Base-by-base conservation (phyloP, 768 basidiomycete species). In the Termitomyces sp. region DNA sequence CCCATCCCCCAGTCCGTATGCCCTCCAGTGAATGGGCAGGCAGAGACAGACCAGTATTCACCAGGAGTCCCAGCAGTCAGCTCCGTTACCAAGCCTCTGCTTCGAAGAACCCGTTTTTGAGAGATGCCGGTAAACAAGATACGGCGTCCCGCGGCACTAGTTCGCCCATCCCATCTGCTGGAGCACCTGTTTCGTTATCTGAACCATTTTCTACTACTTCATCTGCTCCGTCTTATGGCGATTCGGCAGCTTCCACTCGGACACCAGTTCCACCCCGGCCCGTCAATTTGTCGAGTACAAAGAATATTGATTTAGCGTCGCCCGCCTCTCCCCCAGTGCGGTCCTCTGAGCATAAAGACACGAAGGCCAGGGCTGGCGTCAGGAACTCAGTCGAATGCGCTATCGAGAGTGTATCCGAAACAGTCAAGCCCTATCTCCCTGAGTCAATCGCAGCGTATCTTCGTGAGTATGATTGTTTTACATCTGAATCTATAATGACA, bases 341-440 rank as follows among this genome's bases (percentile, higher is more conserved):
- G 21, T 42, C 28, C 19, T 32, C 17, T 5, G 26, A 28, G 14
- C 12, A 26, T 15, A 7, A 24, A 46, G 17, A 32, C 19, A n/a
- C 19, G 21, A 14, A 35, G 7, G 12, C 11, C 15, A 35, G 14
- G 35, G 11, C 47, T 15, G 1, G 45, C 3, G 6, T 32, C 32
- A 37, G n/a, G 10, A 28, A 28, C 6, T 24, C 44, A 10, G 38
- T 42, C 3, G 45, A n/a, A n/a, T 41, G n/a, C 5, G 56, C 58
- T 2, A 19, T 60, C 9, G 54, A 57, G 8, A 55, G 43, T 14
- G 56, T 47, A 4, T 19, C 53, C 0, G 56, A 58, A 17, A 59
- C 51, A 1, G 51, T 54, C 6, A 62, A 55, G 21, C 56, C 56
- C 2, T 57, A 59, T 38, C 53, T 62, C 19, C 61, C 57, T 3